phyloP scores from a whole-genome alignment of 208 protist species.

The Leishmania aethiopica region DNA sequence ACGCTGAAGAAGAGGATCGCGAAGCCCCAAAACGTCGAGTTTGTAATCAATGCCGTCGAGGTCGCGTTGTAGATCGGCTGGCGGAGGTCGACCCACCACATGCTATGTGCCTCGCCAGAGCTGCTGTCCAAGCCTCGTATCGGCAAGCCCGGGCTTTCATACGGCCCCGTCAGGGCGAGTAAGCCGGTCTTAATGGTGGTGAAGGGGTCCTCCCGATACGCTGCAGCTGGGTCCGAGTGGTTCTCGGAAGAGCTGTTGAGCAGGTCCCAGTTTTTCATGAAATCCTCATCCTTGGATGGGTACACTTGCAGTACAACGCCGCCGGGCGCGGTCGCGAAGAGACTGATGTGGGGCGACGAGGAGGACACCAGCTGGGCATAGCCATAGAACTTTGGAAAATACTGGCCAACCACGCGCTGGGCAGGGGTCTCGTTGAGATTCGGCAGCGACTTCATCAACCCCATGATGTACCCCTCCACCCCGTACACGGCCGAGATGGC shows the following conservation, averaged over 20 bases:
- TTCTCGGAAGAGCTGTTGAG: not conserved
- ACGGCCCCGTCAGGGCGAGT: slow-evolving; percentile 38
- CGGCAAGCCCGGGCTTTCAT: slow-evolving; percentile 11
- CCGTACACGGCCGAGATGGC: slow-evolving; percentile 41
- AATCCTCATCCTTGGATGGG: slow-evolving; percentile 13
- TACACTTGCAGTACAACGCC: slow-evolving; percentile 57
- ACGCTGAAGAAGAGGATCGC: slow-evolving; percentile 41
- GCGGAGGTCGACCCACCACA: slow-evolving; percentile 53
- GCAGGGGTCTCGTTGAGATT: slow-evolving; percentile 31
- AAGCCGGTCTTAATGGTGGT: slow-evolving; percentile 29
- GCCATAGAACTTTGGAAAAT: slow-evolving; percentile 16
- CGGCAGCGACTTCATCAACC: slow-evolving; percentile 42
- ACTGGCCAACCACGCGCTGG: slow-evolving; percentile 31
- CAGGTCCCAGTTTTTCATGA: slow-evolving; percentile 32
- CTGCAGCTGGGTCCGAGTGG: not conserved
- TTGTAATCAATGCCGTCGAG: not conserved
- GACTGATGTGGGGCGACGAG: slow-evolving; percentile 13
- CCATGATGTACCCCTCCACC: slow-evolving; percentile 60
- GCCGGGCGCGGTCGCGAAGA: slow-evolving; percentile 56
- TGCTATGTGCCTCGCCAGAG: not conserved
- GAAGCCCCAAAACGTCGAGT: slow-evolving; percentile 80
- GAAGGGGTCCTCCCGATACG: slow-evolving; percentile 4
- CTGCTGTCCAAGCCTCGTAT: not conserved
- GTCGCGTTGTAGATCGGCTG: slow-evolving; percentile 59
- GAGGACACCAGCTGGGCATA: slow-evolving; percentile 27